Conservation (phyloP, 1,139 yeast species). For the Candida mesenterica region DNA sequence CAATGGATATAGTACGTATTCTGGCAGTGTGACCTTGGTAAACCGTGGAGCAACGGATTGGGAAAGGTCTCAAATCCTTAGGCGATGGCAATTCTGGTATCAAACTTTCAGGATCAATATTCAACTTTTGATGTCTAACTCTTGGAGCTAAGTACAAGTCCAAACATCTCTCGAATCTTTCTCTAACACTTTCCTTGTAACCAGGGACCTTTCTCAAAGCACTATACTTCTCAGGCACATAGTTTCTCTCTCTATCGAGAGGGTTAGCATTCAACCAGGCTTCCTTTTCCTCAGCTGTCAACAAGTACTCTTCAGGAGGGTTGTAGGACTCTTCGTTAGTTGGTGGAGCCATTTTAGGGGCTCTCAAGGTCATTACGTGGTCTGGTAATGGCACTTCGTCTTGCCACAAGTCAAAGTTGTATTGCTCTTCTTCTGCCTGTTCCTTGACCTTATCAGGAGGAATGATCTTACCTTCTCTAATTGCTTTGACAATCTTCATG, state of each 20-base stretch:
- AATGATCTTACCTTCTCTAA: slow-evolving; percentile 90
- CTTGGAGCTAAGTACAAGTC: slow-evolving; percentile 96
- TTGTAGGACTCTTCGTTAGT: slow-evolving; percentile 95
- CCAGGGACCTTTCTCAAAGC: slow-evolving; percentile 94
- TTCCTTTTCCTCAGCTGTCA: slow-evolving; percentile 73
- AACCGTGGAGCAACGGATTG: slow-evolving; percentile 82
- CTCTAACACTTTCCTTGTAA: slow-evolving; percentile 80
- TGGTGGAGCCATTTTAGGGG: slow-evolving; percentile 95
- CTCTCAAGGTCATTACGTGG: slow-evolving; percentile 88
- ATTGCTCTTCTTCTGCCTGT: slow-evolving; percentile 48
- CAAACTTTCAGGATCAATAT: slow-evolving; percentile 93
- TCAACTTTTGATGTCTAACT: slow-evolving; percentile 84
- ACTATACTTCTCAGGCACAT: slow-evolving; percentile 76
- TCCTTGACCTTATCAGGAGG: slow-evolving; percentile 64
- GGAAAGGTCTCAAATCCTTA: slow-evolving; percentile 96
- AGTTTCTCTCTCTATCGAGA: slow-evolving; percentile 74
- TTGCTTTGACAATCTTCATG: slow-evolving; percentile 94
- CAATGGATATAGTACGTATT: slow-evolving; percentile 78
- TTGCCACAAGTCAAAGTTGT: slow-evolving; percentile 83
- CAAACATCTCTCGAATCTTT: slow-evolving; percentile 88
- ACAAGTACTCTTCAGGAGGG: slow-evolving; percentile 93
- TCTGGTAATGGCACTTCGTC: slow-evolving; percentile 53
- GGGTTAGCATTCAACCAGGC: slow-evolving; percentile 75
- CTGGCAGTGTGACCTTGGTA: slow-evolving; percentile 83
- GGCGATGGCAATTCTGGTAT: slow-evolving; percentile 97